Conservation (phyloP, 2,329 filamentous ascomycete genomes). For the Botrytis cinerea region DNA sequence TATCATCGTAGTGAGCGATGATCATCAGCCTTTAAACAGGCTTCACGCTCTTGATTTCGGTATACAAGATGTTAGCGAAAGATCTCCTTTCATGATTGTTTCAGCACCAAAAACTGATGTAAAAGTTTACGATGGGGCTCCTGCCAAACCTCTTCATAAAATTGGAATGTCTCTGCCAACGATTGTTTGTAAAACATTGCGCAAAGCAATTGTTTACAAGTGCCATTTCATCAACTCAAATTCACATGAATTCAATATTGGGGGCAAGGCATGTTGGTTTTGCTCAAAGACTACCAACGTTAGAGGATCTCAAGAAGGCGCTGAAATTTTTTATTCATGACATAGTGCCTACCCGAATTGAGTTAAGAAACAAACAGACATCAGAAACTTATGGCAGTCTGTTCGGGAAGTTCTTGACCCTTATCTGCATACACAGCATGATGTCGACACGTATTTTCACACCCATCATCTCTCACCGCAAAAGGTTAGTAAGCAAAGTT, state of each 20-base stretch:
- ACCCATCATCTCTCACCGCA: neutral
- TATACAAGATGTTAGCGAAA: slow-evolving; percentile 2
- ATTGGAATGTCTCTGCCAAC: slow-evolving; percentile 13
- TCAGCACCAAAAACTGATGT: neutral
- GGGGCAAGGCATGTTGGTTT: slow-evolving; percentile 7
- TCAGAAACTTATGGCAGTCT: neutral
- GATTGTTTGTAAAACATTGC: neutral
- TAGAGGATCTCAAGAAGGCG: neutral
- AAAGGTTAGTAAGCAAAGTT: neutral
- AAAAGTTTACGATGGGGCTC: neutral
- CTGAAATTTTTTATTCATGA: neutral
- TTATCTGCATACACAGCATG: neutral
- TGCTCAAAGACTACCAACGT: neutral
- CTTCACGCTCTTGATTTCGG: slow-evolving; percentile 13
- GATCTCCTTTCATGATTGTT: slow-evolving; percentile 9
- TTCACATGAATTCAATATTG: neutral
- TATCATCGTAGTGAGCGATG: slow-evolving; percentile 1
- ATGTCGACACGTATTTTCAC: too few species aligned
- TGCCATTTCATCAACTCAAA: neutral
- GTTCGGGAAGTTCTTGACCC: too few species aligned
- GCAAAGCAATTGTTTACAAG: slow-evolving; percentile 6
- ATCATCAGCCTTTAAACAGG: neutral
- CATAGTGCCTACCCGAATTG: too few species aligned
- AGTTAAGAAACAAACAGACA: neutral
- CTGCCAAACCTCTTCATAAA: neutral